phyloP scores from a whole-genome alignment of 1,284 basidiomycete species.

The Puccinia polysora region DNA sequence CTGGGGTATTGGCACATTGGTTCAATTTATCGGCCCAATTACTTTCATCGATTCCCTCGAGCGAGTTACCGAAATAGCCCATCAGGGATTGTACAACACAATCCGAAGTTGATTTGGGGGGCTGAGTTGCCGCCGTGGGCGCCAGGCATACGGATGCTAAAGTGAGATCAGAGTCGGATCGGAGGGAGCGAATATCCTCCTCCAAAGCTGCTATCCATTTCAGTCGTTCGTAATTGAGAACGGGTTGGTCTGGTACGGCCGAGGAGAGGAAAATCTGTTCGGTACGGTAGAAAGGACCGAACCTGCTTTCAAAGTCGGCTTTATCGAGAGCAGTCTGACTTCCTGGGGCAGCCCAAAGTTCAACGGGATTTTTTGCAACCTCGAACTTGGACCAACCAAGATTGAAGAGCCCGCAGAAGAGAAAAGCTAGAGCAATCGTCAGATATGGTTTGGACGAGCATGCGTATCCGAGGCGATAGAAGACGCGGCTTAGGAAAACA shows the following conservation, averaged over 20 bases:
- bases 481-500: conserved; percentile 67
- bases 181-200: conserved; percentile 66
- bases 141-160: conserved; percentile 88
- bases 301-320: conserved; percentile 85
- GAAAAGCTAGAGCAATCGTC: conserved; percentile 70
- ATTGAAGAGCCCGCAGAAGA: conserved; percentile 70
- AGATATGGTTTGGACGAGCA: conserved; percentile 73
- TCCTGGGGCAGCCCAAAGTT: conserved; percentile 83
- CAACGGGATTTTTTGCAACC: conserved; percentile 89
- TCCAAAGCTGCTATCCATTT: conserved; percentile 81
- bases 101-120: conserved; percentile 55
- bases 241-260: conserved; percentile 54
- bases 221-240: conserved; percentile 72
- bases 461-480: conserved; percentile 75
- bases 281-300: conserved; percentile 91
- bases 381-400: conserved; percentile 84
- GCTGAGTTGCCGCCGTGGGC: conserved; percentile 68
- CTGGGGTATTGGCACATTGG: conserved; percentile 72
- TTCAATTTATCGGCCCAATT: conserved; percentile 68
- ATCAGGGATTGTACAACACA: conserved; percentile 89
- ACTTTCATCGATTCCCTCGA: conserved; percentile 66
- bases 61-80: conserved; percentile 78
- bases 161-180: conserved; percentile 64
- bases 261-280: conserved; percentile 90
- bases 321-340: conserved; percentile 84